phyloP scores from a whole-genome alignment of 495 filamentous ascomycete genomes.

The Poronia punctata region DNA sequence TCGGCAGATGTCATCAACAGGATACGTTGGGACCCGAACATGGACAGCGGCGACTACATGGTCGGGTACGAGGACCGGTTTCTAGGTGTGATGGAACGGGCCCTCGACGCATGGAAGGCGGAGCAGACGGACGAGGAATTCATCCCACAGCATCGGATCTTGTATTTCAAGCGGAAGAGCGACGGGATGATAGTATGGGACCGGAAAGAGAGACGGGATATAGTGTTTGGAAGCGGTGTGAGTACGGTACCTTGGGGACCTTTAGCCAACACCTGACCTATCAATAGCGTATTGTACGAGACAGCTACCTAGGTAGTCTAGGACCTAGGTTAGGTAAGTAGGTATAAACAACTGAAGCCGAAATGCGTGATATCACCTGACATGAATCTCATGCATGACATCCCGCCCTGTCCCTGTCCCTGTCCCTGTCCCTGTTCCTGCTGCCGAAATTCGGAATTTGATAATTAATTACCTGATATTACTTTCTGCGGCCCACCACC shows the following conservation, averaged over 20 bases:
- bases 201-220: constrained; percentile 39
- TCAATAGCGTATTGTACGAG: no score
- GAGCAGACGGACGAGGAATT: constrained; percentile 79
- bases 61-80: constrained; percentile 76
- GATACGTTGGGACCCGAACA: constrained; percentile 60
- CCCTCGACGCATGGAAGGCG: constrained; percentile 59
- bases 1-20: constrained; percentile 63
- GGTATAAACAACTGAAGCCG: no score
- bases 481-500: no score
- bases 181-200: constrained; percentile 54
- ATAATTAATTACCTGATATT: no score
- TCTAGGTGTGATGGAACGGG: constrained; percentile 54
- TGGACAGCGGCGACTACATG: constrained; percentile 57
- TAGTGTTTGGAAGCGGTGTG: constrained; percentile 36
- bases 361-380: constrained; percentile 6
- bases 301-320: no score
- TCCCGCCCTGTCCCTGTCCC: constrained; percentile 4
- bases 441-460: no score
- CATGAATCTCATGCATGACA: constrained; percentile 1
- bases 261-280: no score
- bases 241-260: no score
- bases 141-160: constrained; percentile 72
- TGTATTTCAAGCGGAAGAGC: constrained; percentile 60
- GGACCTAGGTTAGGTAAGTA: no score
- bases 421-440: no score